Evolutionary conservation across 768 basidiomycete species (phyloP).

Genomic region (Xerocomus potaroensis): DNA sequence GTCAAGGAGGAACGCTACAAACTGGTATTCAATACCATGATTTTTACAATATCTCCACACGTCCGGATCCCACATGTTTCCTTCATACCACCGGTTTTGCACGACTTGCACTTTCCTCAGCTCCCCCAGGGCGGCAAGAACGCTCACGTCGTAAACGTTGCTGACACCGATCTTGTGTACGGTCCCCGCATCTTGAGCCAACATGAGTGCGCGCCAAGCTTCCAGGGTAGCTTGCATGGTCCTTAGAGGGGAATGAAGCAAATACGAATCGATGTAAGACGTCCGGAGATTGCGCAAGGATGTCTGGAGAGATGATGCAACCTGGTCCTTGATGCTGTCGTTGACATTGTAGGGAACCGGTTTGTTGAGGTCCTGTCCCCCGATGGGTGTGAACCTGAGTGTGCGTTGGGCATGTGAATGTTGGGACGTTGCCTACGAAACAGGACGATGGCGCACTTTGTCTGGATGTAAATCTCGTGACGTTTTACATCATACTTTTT

Average conservation of each 20-base stretch:
- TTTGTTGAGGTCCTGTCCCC: slow-evolving; percentile 65
- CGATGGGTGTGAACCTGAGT: slow-evolving; percentile 65
- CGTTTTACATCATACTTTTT: slow-evolving; percentile 58
- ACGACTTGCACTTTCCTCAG: slow-evolving; percentile 65
- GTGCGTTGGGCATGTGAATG: not conserved
- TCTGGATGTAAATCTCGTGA: slow-evolving; percentile 72
- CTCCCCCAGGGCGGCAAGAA: slow-evolving; percentile 50
- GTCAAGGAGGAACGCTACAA: slow-evolving; percentile 10
- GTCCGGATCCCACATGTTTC: slow-evolving; percentile 68
- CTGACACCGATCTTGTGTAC: slow-evolving; percentile 68
- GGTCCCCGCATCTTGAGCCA: slow-evolving; percentile 61
- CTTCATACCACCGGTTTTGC: slow-evolving; percentile 83
- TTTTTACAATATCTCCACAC: slow-evolving; percentile 62
- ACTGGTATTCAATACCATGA: slow-evolving; percentile 73
- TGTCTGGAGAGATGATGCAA: slow-evolving; percentile 53
- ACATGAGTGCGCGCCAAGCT: slow-evolving; percentile 63
- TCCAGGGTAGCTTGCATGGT: slow-evolving; percentile 57
- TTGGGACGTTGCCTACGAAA: slow-evolving; percentile 2
- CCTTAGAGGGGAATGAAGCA: slow-evolving; percentile 72
- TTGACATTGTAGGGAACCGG: slow-evolving; percentile 70
- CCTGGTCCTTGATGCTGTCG: slow-evolving; percentile 52
- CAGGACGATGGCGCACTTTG: slow-evolving; percentile 49
- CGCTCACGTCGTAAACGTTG: slow-evolving; percentile 64
- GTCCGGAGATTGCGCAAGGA: slow-evolving; percentile 70
- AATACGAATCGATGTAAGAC: slow-evolving; percentile 70